Conservation (phyloP, 2,329 filamentous ascomycete species). For the Pezicula neosporulosa region DNA sequence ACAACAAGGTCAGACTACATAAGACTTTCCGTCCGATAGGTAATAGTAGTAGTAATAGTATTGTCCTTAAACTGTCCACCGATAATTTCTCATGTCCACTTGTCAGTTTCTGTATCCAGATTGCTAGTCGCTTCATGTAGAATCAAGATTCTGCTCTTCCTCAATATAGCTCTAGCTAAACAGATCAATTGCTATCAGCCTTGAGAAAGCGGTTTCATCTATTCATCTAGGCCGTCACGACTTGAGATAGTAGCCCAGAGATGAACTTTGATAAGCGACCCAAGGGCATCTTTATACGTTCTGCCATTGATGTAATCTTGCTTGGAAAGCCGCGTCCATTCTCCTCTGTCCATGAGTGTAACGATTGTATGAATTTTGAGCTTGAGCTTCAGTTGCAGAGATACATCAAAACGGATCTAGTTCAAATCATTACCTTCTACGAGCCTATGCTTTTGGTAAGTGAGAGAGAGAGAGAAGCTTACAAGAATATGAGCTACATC, state of each 20-base stretch:
- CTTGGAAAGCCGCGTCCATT: too few species aligned
- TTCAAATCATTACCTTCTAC: too few species aligned
- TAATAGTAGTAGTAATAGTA: conserved; percentile 37
- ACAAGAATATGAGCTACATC: too few species aligned
- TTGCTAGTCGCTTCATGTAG: conserved; percentile 42
- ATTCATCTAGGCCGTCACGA: conserved; percentile 28
- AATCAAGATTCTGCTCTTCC: conserved; percentile 3
- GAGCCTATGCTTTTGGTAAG: too few species aligned
- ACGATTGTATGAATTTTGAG: too few species aligned
- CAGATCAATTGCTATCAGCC: conserved; percentile 27
- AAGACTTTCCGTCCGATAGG: conserved; percentile 29
- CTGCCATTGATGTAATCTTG: too few species aligned
- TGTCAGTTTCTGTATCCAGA: conserved; percentile 55
- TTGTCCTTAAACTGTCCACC: conserved; percentile 46
- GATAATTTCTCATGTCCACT: conserved; percentile 50
- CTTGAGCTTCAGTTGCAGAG: too few species aligned
- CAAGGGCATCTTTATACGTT: too few species aligned
- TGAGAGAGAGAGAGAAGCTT: too few species aligned
- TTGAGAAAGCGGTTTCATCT: conserved; percentile 6
- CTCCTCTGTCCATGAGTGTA: too few species aligned
- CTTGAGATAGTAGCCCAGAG: conserved; percentile 10
- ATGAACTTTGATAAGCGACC: conserved; percentile 73
- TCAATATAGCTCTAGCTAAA: conserved; percentile 4
- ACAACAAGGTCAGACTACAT: conserved; percentile 39
- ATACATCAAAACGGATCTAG: too few species aligned